phyloP scores from a whole-genome alignment of 2,329 filamentous ascomycete genomes.

The Tolypocladium inflatum region DNA sequence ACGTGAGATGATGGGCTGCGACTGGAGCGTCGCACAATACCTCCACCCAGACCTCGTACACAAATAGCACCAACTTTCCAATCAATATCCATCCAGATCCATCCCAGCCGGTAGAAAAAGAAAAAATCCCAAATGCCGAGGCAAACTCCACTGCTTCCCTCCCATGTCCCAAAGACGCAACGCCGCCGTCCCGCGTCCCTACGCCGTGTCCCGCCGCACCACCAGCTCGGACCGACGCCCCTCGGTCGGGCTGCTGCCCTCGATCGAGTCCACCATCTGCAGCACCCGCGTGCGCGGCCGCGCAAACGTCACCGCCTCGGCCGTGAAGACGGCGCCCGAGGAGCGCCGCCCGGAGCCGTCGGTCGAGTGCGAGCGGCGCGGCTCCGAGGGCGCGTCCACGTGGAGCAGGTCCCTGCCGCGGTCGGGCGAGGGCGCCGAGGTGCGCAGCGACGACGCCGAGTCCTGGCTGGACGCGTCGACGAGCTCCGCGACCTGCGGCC shows the following conservation, averaged over 20 bases:
- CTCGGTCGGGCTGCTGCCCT: slow-evolving; percentile 30
- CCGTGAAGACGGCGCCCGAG: slow-evolving; percentile 30
- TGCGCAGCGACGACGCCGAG: neutral
- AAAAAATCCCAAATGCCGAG: neutral
- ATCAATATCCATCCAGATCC: neutral
- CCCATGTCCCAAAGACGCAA: too few species aligned
- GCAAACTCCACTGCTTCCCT: neutral
- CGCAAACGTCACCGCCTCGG: slow-evolving; percentile 35
- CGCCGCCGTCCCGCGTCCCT: neutral
- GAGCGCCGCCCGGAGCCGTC: slow-evolving; percentile 18
- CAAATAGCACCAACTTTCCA: neutral
- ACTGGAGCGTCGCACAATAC: neutral
- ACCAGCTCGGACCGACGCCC: too few species aligned
- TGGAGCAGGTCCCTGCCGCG: slow-evolving; percentile 2
- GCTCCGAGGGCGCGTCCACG: slow-evolving; percentile 7
- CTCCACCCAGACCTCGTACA: neutral
- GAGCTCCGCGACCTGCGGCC: slow-evolving; percentile 27
- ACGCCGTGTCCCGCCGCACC: too few species aligned
- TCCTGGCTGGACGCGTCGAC: slow-evolving; percentile 22
- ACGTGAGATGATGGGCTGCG: neutral
- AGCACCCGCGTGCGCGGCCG: slow-evolving; percentile 36
- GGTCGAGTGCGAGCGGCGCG: slow-evolving; percentile 16
- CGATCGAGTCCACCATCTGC: slow-evolving; percentile 47
- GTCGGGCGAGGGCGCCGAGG: neutral
- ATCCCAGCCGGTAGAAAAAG: too few species aligned